Evolutionary conservation across 176 grass and related monocot genomes (phyloP).

Genomic region (Cocos nucifera): DNA sequence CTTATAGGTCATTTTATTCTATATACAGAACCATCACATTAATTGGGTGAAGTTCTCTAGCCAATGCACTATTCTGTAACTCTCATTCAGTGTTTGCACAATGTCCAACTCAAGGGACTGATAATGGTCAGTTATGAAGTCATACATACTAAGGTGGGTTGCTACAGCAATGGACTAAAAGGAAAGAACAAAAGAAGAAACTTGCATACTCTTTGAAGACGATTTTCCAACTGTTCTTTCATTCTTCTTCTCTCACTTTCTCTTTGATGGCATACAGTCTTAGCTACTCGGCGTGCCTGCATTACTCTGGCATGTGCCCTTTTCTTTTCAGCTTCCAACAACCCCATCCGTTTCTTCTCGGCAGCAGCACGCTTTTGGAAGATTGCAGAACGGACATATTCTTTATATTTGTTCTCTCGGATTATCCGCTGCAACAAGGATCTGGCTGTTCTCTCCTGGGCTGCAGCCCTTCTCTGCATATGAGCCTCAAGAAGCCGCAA

Average conservation of each 20-base stretch:
- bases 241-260: conserved; percentile 67
- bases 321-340: conserved; percentile 82
- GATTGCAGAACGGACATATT: conserved; percentile 69
- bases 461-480: conserved; percentile 54
- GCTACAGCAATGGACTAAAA: no score
- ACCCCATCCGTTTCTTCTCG: conserved; percentile 75
- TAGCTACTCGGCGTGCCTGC: conserved; percentile 44
- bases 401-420: conserved; percentile 64
- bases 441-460: conserved; percentile 66
- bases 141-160: no score
- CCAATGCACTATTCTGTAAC: no score
- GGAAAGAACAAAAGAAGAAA: background rate
- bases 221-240: conserved; percentile 82
- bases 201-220: conserved; percentile 63
- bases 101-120: no score
- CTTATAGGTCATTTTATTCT: no score
- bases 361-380: conserved; percentile 63
- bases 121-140: no score
- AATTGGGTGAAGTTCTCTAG: no score
- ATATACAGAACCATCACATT: no score
- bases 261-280: conserved; percentile 62
- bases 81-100: no score
- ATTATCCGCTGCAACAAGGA: conserved; percentile 51
- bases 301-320: conserved; percentile 62
- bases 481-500: conserved; percentile 52